Evolutionary conservation across 768 basidiomycete genomes (phyloP), one percentile per base, ranked within the genome.

Genomic region (Crassisporium funariophilum): DNA sequence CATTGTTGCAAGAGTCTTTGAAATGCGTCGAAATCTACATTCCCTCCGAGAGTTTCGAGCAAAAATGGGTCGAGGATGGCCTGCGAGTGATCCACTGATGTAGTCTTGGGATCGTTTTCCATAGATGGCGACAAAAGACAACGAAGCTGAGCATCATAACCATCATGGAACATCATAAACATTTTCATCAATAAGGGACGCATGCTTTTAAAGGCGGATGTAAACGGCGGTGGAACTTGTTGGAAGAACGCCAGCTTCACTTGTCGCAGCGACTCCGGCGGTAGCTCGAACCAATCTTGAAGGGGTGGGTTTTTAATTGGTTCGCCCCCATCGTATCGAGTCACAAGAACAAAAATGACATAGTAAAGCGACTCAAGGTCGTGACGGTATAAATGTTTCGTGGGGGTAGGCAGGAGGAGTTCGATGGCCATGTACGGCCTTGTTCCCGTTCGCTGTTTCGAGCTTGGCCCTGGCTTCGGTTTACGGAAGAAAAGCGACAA

Each of bases 261-360:
- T 29, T 7, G 8, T 29, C 13, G 7, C 27, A 29, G 27, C 27
- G 27, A 7, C 8, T 13, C 13, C 13, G 7, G 8, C 13, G 8
- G 8, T 7, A 29, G 13, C 13, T 29, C 27, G 8, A 7, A 7
- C 27, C 27, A 29, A 13, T 29, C 8, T 29, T 29, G 27, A 7
- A 29, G 13, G 7, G 27, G 27, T 7, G 27, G 27, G 13, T 29
- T 29, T 7, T 7, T 13, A 13, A 29, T 29, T 29, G 7, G 8
- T 7, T 29, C 8, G 27, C 27, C 27, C 27, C 13, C 27, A 13
- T 29, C 8, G 10, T 77, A 73, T 60, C 75, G 79, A 27, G 42
- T 9, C 20, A 25, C 31, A n/a, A 42, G 15, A 46, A 25, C 33
- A 37, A 44, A 22, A 21, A 44, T 34, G 45, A 51, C 35, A 21